Base-by-base conservation (phyloP, 768 basidiomycete species). In the Leccinum pellstonianum region DNA sequence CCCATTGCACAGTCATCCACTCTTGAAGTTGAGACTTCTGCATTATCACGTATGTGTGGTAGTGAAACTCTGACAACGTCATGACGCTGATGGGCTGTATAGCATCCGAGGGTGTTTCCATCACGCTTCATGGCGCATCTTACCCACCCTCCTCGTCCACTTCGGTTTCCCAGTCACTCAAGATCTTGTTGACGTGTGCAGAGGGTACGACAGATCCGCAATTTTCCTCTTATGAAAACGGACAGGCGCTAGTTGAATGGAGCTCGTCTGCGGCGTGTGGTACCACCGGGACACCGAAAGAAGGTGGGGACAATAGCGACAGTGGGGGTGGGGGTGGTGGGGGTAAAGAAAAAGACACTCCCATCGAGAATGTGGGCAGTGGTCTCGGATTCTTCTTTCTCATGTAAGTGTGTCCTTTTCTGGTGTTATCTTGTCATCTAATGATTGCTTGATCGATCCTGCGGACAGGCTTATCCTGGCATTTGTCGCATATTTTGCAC, bases 321-420 rank as follows among this genome's bases (percentile, higher is more conserved):
- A 58, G 63, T 1, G 68, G 49, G 19, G 65, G 55, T 1, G 62
- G 56, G 14, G 58, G 33, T n/a, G 66, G 55, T 1, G 63, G 55
- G 10, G 60, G 57, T 1, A 59, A 60, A n/a, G 70, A 59, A 55
- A 67, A 47, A 62, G 61, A 69, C 29, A 67, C 71, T 37, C 70
- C 77, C 3, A 71, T 74, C 46, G 74, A 80, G 63, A 75, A 66
- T 52, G 80, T 83, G 25, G 88, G 87, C 4, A 91, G 86, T 72
- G 90, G 88, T 23, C 76, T 95, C n/a, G 88, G 91, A 3, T 93
- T 90, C 82, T 94, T 95, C 78, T 90, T 95, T 79, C 77, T 93
- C 31, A 77, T 93, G 91, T 90, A 72, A 72, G 90, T 72, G 8
- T 17, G 5, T n/a, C n/a, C 3, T 46, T 56, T 12, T 46, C 10